Conservation (phyloP, 2,329 filamentous ascomycete species). For the Pseudogymnoascus sp. region DNA sequence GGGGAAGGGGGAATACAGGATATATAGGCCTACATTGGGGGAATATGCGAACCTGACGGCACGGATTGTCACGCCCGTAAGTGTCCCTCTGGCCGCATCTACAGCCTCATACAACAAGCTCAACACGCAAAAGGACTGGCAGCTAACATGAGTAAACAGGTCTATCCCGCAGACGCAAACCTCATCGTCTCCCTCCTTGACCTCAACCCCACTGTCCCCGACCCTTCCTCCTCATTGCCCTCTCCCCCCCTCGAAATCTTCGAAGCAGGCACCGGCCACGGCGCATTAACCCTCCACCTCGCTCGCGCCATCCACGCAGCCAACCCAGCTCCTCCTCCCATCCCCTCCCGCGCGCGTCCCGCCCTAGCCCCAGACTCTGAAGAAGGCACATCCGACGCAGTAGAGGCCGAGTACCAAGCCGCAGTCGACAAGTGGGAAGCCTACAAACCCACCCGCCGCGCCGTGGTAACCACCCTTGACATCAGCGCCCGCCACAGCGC, state of each 20-base stretch:
- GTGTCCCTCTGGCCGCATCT: constrained; percentile 19
- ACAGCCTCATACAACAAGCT: neutral
- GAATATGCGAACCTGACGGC: constrained; percentile 62
- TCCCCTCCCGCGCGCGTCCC: constrained; percentile 18
- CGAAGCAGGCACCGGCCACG: constrained; percentile 80
- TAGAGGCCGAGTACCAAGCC: constrained; percentile 16
- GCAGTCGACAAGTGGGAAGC: constrained; percentile 30
- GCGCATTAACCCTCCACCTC: constrained; percentile 66
- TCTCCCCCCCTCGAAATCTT: constrained; percentile 58
- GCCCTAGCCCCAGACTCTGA: constrained; percentile 19
- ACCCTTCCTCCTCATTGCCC: constrained; percentile 39
- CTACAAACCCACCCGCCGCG: constrained; percentile 46
- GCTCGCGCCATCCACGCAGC: constrained; percentile 67
- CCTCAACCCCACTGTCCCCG: constrained; percentile 60
- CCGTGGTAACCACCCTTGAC: constrained; percentile 69
- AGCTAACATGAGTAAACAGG: constrained; percentile 32
- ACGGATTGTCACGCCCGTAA: constrained; percentile 66
- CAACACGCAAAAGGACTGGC: neutral
- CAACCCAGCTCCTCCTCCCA: constrained; percentile 45
- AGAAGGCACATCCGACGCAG: constrained; percentile 15
- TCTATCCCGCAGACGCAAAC: constrained; percentile 67
- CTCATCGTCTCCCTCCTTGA: constrained; percentile 70
- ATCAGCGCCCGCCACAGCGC: constrained; percentile 51
- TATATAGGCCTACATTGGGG: constrained; percentile 59
- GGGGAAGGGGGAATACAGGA: constrained; percentile 20